Base-by-base conservation (phyloP, 805 yeast species). In the Yamadazyma ubonensis region DNA sequence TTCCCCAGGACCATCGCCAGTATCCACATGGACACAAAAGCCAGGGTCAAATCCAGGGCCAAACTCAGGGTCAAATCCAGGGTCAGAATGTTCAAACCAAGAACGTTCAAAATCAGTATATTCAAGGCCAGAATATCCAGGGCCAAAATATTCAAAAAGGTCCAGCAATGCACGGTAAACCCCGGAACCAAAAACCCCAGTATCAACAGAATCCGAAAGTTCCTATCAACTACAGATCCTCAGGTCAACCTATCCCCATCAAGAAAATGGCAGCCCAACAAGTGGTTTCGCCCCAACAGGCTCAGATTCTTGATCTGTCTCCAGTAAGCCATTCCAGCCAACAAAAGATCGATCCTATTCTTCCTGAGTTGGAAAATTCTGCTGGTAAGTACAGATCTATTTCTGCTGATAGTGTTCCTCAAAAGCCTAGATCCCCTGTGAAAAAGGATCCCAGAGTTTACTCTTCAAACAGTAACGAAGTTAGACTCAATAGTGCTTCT, bases 211-310 rank as follows among this genome's bases (percentile, higher is more conserved):
- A n/a, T n/a, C n/a, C n/a, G 14, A 14, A 31, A 19, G 11, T 23
- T 20, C 29, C 36, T 6, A 14, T 33, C 9, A 33, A 25, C n/a
- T 23, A 23, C 29, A 21, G 21, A 9, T 16, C 36, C 5, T 23
- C 36, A 15, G 36, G 29, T 12, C 26, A 25, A 15, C 29, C 22
- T 5, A 17, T 23, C 14, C 21, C 27, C 15, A 16, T 21, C 12
- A 20, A 14, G 8, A 20, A 21, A 14, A 32, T 32, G 35, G 26
- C 18, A 6, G 14, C 35, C 6, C 37, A 33, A 26, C 37, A 33
- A 11, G 37, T 23, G 7, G 29, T 17, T 8, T 25, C 37, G 12
- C 29, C 35, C 11, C 35, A 32, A 32, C 35, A 12, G 27, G 35
- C 35, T 6, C 35, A 20, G 9, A 21, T 32, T 12, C 11, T 21